Percentiles rank a stretch among this genome's conserved stretches.
Evolutionary conservation across 495 filamentous ascomycete species (phyloP).

Genomic region (Aspergillus bertholletiae): DNA sequence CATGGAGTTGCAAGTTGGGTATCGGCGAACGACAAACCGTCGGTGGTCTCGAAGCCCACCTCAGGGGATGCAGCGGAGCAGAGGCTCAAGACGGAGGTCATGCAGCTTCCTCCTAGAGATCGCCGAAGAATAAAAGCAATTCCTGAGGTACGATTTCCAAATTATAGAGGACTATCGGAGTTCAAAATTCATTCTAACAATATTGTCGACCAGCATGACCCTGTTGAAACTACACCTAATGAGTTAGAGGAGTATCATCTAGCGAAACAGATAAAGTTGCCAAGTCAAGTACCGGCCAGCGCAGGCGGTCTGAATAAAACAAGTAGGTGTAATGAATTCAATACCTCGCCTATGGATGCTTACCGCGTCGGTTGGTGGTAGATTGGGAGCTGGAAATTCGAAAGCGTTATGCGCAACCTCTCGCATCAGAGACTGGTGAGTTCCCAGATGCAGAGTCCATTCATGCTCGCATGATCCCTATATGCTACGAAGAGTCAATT

Average conservation of each 20-base stretch:
- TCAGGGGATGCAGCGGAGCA: conserved; percentile 89
- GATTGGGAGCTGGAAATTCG: conserved; percentile 91
- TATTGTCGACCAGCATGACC: conserved; percentile 52
- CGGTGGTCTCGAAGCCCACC: conserved; percentile 69
- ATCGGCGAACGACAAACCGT: conserved; percentile 93
- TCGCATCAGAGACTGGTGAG: conserved; percentile 86
- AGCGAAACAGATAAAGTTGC: conserved; percentile 62
- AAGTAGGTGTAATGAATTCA: conserved; percentile 54
- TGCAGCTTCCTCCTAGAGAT: conserved; percentile 84
- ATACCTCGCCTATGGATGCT: conserved; percentile 8
- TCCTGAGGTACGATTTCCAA: conserved; percentile 43
- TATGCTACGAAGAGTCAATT: conserved; percentile 90
- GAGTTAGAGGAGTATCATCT: conserved; percentile 66
- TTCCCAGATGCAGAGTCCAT: conserved; percentile 83
- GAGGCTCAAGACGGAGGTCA: conserved; percentile 86
- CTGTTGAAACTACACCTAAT: conserved; percentile 57
- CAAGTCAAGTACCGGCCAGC: conserved; percentile 74
- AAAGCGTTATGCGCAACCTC: conserved; percentile 82
- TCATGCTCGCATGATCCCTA: conserved; percentile 81
- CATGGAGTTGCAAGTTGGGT: conserved; percentile 94
- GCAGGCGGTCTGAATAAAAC: conserved; percentile 82
- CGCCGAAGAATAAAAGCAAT: conserved; percentile 83
- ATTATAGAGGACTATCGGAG: neutral
- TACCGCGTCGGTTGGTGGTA: conserved; percentile 26
- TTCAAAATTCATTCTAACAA: conserved; percentile 4